Evolutionary conservation across 2,329 filamentous ascomycete genomes (phyloP), one percentile per base, ranked within the genome.

Genomic region (Neonectria punicea): DNA sequence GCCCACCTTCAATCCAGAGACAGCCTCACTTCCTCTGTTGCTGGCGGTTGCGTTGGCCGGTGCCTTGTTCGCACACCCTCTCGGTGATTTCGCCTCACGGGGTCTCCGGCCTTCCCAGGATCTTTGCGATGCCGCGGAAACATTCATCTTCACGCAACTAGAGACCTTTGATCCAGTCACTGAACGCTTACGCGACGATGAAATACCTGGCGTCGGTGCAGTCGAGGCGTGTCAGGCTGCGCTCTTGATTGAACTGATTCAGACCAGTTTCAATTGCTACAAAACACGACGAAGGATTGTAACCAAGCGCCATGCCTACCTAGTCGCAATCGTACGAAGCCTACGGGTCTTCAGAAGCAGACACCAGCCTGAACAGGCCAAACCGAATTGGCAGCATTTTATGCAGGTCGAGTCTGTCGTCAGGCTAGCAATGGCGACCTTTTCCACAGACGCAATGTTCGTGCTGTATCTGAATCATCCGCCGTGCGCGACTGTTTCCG

Each of bases 1-100:
- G 69, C 61, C 69, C 6, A 66, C 69, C 5, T 71, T 71, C 11
- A 47, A 66, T 5, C 65, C 68, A 1, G 57, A 70, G 2, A 53
- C 41, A 4, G 47, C 53, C 4, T 20, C 50, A n/a, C 51, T 57
- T 1, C 69, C 65, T 6, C 9, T 71, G 1, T 25, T 71, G 0
- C 39, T 71, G 0, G 65, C 58, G 1, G 47, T 58, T 2, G 20
- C 57, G 0, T 7, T 71, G 1, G 57, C 57, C 0, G 69, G 69
- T 1, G 60, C 69, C 8, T 28, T 53, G 4, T 67, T 63, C 7
- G 7, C 63, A 1, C 50, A 58, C 16, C 30, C 62, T 1, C 32
- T 49, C 0, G 20, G 50, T 1, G 46, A 18, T 13, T 2, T 53
- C 36, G 0, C 13, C 32, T 18, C 39, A 18, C 6, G 25, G 11